A percentile compares a stretch with the other conserved stretches of the same genome.
Conservation (phyloP, 768 basidiomycete genomes). For the Dentipellis sp. region DNA sequence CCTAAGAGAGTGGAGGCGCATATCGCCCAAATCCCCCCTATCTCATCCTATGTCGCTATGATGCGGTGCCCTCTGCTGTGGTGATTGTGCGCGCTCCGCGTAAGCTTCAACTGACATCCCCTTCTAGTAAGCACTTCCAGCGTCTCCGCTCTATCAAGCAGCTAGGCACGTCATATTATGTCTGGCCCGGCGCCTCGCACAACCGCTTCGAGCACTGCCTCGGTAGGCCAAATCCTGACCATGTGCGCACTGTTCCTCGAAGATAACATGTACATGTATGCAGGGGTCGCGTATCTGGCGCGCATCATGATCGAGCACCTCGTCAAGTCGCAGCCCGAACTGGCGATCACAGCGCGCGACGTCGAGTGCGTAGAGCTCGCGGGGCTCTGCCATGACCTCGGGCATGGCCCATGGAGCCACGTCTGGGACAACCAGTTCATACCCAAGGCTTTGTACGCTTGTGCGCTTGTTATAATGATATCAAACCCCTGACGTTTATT, state of each 20-base stretch:
- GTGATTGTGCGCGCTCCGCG: neutral
- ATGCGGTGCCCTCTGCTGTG: too few species aligned
- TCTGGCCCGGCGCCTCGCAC: conserved; percentile 73
- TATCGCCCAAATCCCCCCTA: too few species aligned
- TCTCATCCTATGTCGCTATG: too few species aligned
- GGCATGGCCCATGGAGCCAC: conserved; percentile 82
- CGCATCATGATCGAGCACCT: conserved; percentile 53
- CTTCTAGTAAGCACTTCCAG: conserved; percentile 60
- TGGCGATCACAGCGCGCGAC: conserved; percentile 63
- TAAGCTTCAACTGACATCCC: neutral
- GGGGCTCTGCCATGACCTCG: conserved; percentile 78
- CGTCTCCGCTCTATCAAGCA: conserved; percentile 72
- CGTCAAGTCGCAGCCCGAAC: conserved; percentile 44
- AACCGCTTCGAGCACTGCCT: conserved; percentile 79
- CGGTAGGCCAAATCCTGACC: conserved; percentile 30
- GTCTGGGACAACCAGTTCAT: conserved; percentile 76
- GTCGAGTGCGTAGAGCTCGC: conserved; percentile 72
- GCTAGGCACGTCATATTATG: conserved; percentile 65
- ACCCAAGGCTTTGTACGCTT: conserved; percentile 50
- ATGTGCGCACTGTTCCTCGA: neutral
- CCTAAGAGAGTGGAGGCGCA: too few species aligned
- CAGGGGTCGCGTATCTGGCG: conserved; percentile 72
- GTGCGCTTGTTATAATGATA: too few species aligned
- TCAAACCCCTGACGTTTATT: neutral
- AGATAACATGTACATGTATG: neutral